These are phyloP conservation scores for Irpex sp. DNA, from an alignment of 1,284 basidiomycete species.

Conservation along the genomic window DNA sequence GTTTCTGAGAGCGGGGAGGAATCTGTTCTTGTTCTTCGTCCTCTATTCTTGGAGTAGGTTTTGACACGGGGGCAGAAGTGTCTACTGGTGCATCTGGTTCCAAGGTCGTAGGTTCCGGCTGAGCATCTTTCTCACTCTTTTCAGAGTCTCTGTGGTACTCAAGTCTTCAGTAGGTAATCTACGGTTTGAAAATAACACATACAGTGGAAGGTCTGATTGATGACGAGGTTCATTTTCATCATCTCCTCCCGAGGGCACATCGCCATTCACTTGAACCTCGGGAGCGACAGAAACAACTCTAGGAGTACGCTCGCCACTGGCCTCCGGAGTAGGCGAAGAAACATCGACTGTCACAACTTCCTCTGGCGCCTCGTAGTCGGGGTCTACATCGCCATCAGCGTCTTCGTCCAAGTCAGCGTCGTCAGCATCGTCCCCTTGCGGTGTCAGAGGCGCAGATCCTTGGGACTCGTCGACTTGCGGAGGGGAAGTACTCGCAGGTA, in stretches of 20 bases:
- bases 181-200: background rate
- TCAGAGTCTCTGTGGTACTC: background rate
- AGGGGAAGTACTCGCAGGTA: background rate
- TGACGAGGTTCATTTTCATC: background rate
- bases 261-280: background rate
- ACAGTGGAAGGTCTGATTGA: background rate
- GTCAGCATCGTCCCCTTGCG: background rate
- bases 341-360: background rate
- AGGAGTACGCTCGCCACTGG: no score
- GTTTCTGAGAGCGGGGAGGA: slow-evolving; percentile 12
- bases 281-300: background rate
- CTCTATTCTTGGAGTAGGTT: background rate
- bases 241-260: background rate
- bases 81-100: no score
- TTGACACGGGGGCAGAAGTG: background rate
- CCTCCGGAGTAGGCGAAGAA: background rate
- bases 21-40: background rate
- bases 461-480: background rate
- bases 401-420: background rate
- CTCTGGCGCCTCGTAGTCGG: slow-evolving; percentile 14
- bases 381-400: slow-evolving; percentile 23
- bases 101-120: background rate
- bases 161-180: background rate
- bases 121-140: background rate
- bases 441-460: background rate